Evolutionary conservation across 2,329 filamentous ascomycete genomes (phyloP).

Genomic region (Madurella mycetomatis): DNA sequence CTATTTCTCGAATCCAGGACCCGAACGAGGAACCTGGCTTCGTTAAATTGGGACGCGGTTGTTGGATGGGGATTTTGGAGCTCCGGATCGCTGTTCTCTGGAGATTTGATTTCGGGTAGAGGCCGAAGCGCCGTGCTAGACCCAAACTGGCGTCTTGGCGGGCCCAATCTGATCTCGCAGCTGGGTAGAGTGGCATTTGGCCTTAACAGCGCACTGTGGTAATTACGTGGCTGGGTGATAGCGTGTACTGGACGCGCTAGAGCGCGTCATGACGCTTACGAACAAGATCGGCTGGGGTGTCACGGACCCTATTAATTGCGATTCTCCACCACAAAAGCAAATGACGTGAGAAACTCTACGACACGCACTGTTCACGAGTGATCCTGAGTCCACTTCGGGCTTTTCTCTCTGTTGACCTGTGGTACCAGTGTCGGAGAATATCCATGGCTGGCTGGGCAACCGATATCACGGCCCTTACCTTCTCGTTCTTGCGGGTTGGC

Average conservation of each 20-base stretch:
- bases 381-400: not conserved
- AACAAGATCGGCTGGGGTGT: not conserved
- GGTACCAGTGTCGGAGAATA: too few relatives aligned
- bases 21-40: constrained; percentile 6
- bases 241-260: not conserved
- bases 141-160: constrained; percentile 15
- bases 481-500: too few relatives aligned
- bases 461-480: too few relatives aligned
- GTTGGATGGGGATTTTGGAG: constrained; percentile 4
- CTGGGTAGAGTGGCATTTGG: not conserved
- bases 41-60: constrained; percentile 15
- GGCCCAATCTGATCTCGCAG: not conserved
- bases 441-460: too few relatives aligned
- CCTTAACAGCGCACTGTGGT: constrained; percentile 1
- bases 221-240: constrained; percentile 7
- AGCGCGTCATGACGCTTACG: constrained; percentile 5
- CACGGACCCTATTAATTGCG: constrained; percentile 12
- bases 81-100: constrained; percentile 11
- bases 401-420: not conserved
- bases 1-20: not conserved
- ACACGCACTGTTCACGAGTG: not conserved
- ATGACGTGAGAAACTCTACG: constrained; percentile 13
- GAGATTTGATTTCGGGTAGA: constrained; percentile 22
- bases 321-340: constrained; percentile 10
- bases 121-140: constrained; percentile 13